phyloP scores from a whole-genome alignment of 345 rosid species.

The Odontarrhena argentea region DNA sequence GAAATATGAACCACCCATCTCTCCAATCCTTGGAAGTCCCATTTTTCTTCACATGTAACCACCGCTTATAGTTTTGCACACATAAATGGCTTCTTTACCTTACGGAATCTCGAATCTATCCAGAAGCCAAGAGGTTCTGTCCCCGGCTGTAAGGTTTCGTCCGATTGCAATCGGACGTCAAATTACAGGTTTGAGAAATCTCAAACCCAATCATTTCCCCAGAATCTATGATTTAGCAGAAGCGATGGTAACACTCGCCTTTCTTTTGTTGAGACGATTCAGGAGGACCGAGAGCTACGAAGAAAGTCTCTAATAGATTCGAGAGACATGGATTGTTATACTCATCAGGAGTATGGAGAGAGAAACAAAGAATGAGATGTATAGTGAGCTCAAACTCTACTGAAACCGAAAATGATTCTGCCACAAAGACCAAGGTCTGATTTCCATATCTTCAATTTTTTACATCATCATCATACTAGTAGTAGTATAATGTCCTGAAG shows the following conservation, averaged over 20 bases:
- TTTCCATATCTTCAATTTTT: slow-evolving; percentile 3
- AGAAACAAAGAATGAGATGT: slow-evolving; percentile 32
- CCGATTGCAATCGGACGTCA: slow-evolving; percentile 11
- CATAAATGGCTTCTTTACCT: slow-evolving; percentile 39
- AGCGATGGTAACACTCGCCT: neutral
- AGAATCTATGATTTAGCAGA: neutral
- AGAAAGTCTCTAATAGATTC: slow-evolving; percentile 21
- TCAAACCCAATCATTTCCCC: neutral
- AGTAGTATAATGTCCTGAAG: neutral
- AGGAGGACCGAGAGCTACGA: slow-evolving; percentile 29
- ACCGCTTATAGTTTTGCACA: neutral
- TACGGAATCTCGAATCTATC: slow-evolving; percentile 33
- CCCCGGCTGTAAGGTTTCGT: slow-evolving; percentile 9
- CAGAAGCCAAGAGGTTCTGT: slow-evolving; percentile 33
- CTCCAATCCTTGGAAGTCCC: slow-evolving; percentile 1
- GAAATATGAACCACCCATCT: slow-evolving; percentile 33
- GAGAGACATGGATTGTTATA: slow-evolving; percentile 27
- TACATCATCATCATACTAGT: neutral
- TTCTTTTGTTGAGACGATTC: slow-evolving; percentile 25
- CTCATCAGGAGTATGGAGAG: neutral
- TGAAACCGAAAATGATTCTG: slow-evolving; percentile 39
- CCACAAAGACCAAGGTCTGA: slow-evolving; percentile 36
- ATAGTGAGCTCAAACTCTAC: slow-evolving; percentile 37
- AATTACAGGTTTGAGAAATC: slow-evolving; percentile 14
- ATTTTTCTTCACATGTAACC: slow-evolving; percentile 15